Evolutionary conservation across 140 eudicot genomes (phyloP).

Genomic region (Stevia rebaudiana): DNA sequence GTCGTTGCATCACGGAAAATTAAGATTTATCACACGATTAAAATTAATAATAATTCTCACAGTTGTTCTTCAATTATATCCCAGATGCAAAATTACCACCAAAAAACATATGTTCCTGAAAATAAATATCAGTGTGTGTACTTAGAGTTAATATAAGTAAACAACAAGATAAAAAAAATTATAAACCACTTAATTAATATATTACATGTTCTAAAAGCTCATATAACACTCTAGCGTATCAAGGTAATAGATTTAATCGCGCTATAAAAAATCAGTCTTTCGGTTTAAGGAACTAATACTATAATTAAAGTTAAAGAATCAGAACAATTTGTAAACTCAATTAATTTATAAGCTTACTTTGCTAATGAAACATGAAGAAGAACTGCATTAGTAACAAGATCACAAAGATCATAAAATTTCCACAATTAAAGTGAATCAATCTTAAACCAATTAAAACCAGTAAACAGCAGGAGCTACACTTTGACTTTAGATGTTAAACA

Average conservation of each 20-base stretch:
- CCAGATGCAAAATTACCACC: slow-evolving; percentile 15
- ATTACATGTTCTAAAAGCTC: neutral
- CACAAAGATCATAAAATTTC: neutral
- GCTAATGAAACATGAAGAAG: neutral
- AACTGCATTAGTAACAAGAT: neutral
- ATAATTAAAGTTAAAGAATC: neutral
- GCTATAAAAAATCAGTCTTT: neutral
- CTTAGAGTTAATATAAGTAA: neutral
- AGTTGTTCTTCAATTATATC: neutral
- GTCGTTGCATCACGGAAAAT: slow-evolving; percentile 46
- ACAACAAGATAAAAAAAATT: neutral
- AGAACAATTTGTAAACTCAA: neutral
- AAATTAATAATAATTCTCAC: neutral
- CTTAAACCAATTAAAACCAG: neutral
- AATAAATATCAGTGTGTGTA: neutral
- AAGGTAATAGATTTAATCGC: neutral
- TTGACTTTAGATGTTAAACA: too few species aligned
- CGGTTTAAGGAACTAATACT: neutral
- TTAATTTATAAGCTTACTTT: neutral
- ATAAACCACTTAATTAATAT: neutral
- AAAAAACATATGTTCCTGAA: slow-evolving; percentile 12
- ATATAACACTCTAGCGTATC: neutral
- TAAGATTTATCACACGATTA: neutral
- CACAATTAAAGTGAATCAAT: neutral
- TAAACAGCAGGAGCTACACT: neutral